Evolutionary conservation across 208 protist genomes (phyloP).

Genomic region (Crithidia bombi): DNA sequence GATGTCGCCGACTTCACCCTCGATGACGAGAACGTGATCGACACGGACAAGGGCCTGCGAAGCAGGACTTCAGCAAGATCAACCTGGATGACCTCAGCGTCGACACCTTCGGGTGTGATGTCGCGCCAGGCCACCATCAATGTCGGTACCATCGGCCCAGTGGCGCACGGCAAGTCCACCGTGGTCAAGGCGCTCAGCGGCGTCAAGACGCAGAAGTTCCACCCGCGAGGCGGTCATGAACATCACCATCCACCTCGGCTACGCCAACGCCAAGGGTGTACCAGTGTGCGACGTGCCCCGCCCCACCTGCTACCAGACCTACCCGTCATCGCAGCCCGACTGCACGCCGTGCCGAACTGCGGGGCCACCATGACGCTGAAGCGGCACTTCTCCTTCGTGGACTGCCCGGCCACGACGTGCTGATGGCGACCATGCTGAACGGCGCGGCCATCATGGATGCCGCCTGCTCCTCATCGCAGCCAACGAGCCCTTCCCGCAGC

Average conservation of each 20-base stretch:
- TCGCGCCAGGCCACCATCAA: constrained; percentile 99
- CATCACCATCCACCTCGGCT: constrained; percentile 99
- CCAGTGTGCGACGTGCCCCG: constrained; percentile 84
- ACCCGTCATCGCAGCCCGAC: constrained; percentile 91
- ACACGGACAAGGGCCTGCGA: constrained; percentile 60
- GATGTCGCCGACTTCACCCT: constrained; percentile 75
- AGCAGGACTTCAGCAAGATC: constrained; percentile 76
- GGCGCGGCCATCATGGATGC: constrained; percentile 99
- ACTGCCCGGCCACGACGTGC: constrained; percentile 99
- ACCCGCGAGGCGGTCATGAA: constrained; percentile 99
- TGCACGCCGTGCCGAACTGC: constrained; percentile 74
- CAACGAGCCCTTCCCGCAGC: constrained; percentile 99
- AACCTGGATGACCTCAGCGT: constrained; percentile 89
- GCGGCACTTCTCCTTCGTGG: constrained; percentile 99
- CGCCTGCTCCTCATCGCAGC: constrained; percentile 99
- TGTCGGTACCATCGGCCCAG: constrained; percentile 99
- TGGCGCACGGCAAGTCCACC: constrained; percentile 99
- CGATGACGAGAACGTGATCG: constrained; percentile 50
- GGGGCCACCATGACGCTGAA: constrained; percentile 72
- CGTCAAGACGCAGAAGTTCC: constrained; percentile 99
- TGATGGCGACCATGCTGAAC: constrained; percentile 99
- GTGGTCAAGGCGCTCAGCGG: constrained; percentile 99
- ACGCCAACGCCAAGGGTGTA: constrained; percentile 99
- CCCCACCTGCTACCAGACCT: constrained; percentile 95
- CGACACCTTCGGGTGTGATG: constrained; percentile 97